A percentile compares a stretch with the other conserved stretches of the same genome.
These are phyloP conservation scores for Fusarium sp. DNA, from an alignment of 2,329 filamentous ascomycete genomes.

Conservation along the genomic window DNA sequence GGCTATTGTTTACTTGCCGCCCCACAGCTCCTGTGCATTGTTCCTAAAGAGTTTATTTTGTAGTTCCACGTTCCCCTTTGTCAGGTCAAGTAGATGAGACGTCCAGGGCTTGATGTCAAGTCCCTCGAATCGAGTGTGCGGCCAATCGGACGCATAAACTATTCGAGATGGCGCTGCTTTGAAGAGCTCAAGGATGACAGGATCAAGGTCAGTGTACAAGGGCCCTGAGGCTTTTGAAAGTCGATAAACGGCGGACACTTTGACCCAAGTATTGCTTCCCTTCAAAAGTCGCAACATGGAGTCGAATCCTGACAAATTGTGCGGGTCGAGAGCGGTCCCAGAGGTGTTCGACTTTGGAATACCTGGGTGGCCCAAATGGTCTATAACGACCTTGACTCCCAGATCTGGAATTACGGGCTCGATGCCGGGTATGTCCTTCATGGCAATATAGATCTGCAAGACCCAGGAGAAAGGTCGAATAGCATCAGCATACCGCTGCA, in stretches of 20 bases:
- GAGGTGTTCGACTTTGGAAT: neutral
- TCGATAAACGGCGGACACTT: neutral
- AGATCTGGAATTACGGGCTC: neutral
- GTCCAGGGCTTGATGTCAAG: neutral
- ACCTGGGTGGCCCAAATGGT: neutral
- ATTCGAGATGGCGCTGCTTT: neutral
- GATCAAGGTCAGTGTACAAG: neutral
- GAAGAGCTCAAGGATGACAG: neutral
- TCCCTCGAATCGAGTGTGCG: neutral
- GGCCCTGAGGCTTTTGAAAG: neutral
- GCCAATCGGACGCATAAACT: neutral
- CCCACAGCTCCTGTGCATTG: neutral
- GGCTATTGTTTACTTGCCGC: neutral
- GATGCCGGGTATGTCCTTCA: neutral
- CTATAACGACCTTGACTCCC: neutral
- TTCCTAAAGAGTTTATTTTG: neutral
- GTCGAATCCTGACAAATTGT: neutral
- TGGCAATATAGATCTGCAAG: neutral
- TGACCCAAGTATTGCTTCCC: neutral
- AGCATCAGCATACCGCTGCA: neutral
- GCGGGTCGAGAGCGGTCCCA: neutral
- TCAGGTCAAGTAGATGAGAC: neutral
- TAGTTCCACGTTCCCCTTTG: neutral
- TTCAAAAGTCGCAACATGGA: neutral
- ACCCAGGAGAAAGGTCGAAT: neutral